Conservation (phyloP, 139 green algal genomes). For the Astrephomene gubernaculifera region DNA sequence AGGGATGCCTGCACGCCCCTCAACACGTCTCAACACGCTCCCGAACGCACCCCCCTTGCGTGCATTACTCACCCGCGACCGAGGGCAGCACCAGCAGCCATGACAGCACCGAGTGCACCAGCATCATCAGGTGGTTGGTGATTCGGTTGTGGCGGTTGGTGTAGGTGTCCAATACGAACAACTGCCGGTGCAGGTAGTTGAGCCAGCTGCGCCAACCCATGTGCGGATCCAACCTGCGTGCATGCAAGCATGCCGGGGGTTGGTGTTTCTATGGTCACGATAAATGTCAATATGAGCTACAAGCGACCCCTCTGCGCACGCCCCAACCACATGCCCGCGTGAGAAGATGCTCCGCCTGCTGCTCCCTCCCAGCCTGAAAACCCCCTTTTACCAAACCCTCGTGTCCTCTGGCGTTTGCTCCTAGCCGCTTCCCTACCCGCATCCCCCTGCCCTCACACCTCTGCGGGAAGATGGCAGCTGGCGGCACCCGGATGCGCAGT, state of each 20-base stretch:
- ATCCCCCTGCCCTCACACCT: conserved; percentile 57
- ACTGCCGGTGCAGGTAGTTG: conserved; percentile 95
- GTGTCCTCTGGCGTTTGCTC: too few relatives aligned
- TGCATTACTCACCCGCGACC: conserved; percentile 31
- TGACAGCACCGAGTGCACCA: conserved; percentile 73
- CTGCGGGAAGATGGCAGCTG: conserved; percentile 83
- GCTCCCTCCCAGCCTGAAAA: too few relatives aligned
- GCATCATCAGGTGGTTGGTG: conserved; percentile 79
- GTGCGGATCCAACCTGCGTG: conserved; percentile 47
- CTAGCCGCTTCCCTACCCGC: too few relatives aligned
- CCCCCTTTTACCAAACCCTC: too few relatives aligned
- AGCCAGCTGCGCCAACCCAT: conserved; percentile 71
- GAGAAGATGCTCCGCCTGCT: too few relatives aligned
- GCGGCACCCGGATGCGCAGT: conserved; percentile 75
- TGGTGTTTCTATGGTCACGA: too few relatives aligned
- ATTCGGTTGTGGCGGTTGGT: conserved; percentile 52
- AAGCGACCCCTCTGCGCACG: too few relatives aligned
- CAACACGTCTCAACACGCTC: not conserved
- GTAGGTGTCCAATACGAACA: conserved; percentile 96
- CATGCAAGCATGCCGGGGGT: too few relatives aligned
- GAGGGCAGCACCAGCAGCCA: conserved; percentile 67
- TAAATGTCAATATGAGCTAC: too few relatives aligned
- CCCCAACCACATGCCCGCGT: too few relatives aligned
- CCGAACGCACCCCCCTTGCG: not conserved
- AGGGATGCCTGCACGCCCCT: too few relatives aligned